These are phyloP conservation scores for Globisporangium nunn DNA, from an alignment of 352 stramenopile species.

Conservation along the genomic window DNA sequence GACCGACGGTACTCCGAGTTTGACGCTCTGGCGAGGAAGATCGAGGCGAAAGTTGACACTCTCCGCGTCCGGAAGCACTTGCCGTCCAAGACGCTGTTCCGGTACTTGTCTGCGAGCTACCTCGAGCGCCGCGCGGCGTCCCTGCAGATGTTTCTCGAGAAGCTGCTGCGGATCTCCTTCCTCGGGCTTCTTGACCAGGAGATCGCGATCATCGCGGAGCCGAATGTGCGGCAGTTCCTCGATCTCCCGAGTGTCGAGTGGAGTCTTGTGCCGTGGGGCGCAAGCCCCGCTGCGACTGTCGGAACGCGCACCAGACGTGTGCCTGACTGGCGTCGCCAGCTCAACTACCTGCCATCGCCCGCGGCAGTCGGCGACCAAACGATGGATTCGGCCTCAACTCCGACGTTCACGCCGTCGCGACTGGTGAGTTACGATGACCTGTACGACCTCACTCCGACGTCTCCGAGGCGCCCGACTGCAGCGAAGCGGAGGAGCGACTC, in stretches of 20 bases:
- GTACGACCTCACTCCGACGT: constrained; percentile 16
- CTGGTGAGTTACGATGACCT: constrained; percentile 17
- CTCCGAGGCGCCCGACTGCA: constrained; percentile 26
- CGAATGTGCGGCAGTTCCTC: constrained; percentile 55
- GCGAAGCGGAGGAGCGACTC: constrained; percentile 39
- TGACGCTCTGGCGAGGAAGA: constrained; percentile 33
- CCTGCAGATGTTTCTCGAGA: constrained; percentile 62
- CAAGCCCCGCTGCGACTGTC: neutral
- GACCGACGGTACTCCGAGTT: constrained; percentile 73
- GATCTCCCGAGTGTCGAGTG: constrained; percentile 63
- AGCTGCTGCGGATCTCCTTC: constrained; percentile 47
- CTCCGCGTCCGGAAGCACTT: constrained; percentile 41
- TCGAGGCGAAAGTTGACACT: constrained; percentile 50
- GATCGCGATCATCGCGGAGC: constrained; percentile 60
- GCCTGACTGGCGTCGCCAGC: constrained; percentile 7
- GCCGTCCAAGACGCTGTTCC: constrained; percentile 72
- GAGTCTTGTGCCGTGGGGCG: constrained; percentile 49
- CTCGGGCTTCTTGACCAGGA: constrained; percentile 58
- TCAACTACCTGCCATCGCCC: constrained; percentile 19
- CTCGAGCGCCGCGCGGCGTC: constrained; percentile 50
- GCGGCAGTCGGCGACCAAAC: constrained; percentile 11
- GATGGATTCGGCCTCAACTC: constrained; percentile 3
- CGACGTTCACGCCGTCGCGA: constrained; percentile 21
- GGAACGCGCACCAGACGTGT: neutral
- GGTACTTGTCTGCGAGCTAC: constrained; percentile 42